Evolutionary conservation across 139 green algal genomes (phyloP).

Genomic region (Coelastrella sp.): DNA sequence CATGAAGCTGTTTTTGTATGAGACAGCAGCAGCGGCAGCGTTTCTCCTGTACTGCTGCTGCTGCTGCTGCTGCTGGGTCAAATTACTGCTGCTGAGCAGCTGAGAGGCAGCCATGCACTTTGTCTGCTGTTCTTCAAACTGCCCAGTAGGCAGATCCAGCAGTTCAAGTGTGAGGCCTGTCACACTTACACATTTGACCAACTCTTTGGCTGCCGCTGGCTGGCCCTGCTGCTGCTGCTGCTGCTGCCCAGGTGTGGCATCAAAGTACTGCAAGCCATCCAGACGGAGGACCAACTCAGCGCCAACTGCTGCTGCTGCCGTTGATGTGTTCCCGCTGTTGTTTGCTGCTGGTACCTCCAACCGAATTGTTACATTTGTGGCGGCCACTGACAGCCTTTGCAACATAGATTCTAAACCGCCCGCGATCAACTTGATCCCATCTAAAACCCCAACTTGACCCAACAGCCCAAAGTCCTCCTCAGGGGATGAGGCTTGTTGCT

Average conservation of each 20-base stretch:
- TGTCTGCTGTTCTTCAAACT: slow-evolving; percentile 21
- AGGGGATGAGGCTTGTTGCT: not conserved
- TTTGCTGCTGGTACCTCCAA: slow-evolving; percentile 59
- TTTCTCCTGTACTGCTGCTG: not conserved
- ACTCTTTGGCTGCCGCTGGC: slow-evolving; percentile 32
- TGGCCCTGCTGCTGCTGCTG: not conserved
- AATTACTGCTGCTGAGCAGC: slow-evolving; percentile 13
- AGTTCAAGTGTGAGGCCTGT: slow-evolving; percentile 65
- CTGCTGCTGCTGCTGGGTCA: slow-evolving; percentile 7
- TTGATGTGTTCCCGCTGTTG: not conserved
- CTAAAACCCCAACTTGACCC: slow-evolving; percentile 48
- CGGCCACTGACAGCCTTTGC: slow-evolving; percentile 65
- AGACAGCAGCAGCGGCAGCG: slow-evolving; percentile 9
- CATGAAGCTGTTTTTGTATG: not conserved
- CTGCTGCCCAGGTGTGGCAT: slow-evolving; percentile 20
- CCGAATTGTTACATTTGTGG: slow-evolving; percentile 54
- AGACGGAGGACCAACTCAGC: slow-evolving; percentile 56
- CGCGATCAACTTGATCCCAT: slow-evolving; percentile 70
- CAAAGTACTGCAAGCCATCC: slow-evolving; percentile 48
- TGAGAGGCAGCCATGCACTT: slow-evolving; percentile 5
- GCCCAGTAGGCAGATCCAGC: slow-evolving; percentile 42
- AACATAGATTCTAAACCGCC: slow-evolving; percentile 72
- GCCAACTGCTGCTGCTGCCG: not conserved
- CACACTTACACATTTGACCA: slow-evolving; percentile 59
- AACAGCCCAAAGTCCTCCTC: not conserved